These are phyloP conservation scores for Agastache rugosa DNA, from an alignment of 257 asterid genomes.

Conservation along the genomic window DNA sequence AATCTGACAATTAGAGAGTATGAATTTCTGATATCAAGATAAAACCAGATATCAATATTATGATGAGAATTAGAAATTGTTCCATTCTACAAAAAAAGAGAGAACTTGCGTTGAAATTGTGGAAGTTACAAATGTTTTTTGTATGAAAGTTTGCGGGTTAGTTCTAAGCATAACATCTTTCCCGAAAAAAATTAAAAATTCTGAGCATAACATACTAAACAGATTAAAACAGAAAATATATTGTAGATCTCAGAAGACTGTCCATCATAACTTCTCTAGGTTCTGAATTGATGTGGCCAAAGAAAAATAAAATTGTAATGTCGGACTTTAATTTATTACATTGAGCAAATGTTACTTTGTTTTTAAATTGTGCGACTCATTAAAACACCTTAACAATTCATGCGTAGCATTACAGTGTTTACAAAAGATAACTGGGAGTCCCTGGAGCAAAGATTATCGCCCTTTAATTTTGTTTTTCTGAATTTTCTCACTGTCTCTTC, in stretches of 20 bases:
- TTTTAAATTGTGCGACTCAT: no score
- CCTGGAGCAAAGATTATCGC: neutral
- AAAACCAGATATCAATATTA: neutral
- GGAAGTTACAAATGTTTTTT: constrained; percentile 1
- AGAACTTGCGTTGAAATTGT: neutral
- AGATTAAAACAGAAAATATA: neutral
- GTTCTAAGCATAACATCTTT: no score
- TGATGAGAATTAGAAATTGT: constrained; percentile 5
- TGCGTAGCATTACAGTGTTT: no score
- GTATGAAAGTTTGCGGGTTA: neutral
- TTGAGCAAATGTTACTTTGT: neutral
- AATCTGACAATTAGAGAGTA: no score
- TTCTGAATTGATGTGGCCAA: neutral
- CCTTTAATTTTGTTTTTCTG: neutral
- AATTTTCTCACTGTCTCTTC: neutral
- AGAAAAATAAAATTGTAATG: no score
- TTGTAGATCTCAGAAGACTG: constrained; percentile 2
- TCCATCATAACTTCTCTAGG: no score
- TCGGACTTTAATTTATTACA: neutral
- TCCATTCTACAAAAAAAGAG: neutral
- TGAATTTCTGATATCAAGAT: neutral
- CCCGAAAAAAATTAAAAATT: no score
- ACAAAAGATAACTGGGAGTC: neutral
- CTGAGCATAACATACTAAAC: no score
- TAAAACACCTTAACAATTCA: no score